A percentile compares a stretch with the other conserved stretches of the same genome.
These are phyloP conservation scores for Knufia petricola DNA, from an alignment of 2,329 filamentous ascomycete genomes.

Conservation along the genomic window DNA sequence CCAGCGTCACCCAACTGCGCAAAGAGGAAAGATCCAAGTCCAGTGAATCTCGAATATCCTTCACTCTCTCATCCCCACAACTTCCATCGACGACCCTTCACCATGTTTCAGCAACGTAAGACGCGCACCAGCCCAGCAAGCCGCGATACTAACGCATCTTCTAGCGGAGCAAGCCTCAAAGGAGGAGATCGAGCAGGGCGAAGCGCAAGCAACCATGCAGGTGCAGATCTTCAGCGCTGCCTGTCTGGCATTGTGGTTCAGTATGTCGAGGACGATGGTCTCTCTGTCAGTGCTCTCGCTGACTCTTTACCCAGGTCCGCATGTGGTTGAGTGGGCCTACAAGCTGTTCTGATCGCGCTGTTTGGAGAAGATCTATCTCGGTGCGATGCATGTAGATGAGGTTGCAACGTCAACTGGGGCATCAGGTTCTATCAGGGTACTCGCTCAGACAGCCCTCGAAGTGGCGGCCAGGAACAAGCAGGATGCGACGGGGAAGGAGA, in stretches of 20 bases:
- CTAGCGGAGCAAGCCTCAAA: constrained; percentile 35
- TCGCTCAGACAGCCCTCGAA: no score
- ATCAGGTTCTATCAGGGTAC: no score
- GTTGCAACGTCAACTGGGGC: no score
- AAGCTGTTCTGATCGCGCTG: constrained; percentile 35
- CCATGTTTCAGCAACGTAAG: constrained; percentile 6
- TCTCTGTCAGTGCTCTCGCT: neutral
- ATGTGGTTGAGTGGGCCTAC: constrained; percentile 40
- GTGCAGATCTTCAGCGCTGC: constrained; percentile 46
- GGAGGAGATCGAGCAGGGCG: constrained; percentile 44
- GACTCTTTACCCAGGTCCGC: constrained; percentile 32
- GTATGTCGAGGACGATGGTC: constrained; percentile 33
- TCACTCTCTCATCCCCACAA: neutral
- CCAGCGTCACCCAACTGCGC: no score
- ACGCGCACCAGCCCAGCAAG: constrained; percentile 4
- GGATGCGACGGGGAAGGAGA: no score
- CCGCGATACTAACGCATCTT: no score
- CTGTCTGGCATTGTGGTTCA: constrained; percentile 51
- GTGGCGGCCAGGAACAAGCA: no score
- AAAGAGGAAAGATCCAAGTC: no score
- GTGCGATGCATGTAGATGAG: no score
- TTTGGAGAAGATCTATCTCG: no score
- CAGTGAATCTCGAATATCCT: neutral
- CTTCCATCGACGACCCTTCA: constrained; percentile 2
- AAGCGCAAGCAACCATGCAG: constrained; percentile 41